These are phyloP conservation scores for Volvariella surrecta DNA, from an alignment of 1,284 basidiomycete species.

Conservation along the genomic window DNA sequence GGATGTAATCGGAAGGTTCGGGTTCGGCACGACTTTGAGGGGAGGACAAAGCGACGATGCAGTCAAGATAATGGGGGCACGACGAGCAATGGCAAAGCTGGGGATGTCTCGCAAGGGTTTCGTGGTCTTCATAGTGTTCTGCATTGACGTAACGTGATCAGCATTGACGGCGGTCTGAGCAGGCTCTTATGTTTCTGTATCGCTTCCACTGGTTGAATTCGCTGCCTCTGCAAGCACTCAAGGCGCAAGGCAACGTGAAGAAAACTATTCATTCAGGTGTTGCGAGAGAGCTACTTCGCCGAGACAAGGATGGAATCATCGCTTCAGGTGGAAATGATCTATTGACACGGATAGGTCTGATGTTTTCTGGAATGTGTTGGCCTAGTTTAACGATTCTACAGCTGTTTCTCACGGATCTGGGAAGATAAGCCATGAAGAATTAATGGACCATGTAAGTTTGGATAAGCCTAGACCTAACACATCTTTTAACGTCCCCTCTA, in stretches of 20 bases:
- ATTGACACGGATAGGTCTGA: neutral
- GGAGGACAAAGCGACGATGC: conserved; percentile 9
- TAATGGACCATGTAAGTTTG: neutral
- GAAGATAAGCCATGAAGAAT: neutral
- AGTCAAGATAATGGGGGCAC: conserved; percentile 6
- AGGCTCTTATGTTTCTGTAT: conserved; percentile 10
- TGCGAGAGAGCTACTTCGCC: neutral
- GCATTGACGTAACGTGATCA: neutral
- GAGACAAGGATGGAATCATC: neutral
- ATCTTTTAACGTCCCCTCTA: neutral
- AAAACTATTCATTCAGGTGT: neutral
- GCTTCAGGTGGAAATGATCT: neutral
- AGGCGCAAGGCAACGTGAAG: conserved; percentile 8
- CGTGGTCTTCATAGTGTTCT: conserved; percentile 5
- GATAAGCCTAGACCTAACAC: too few relatives aligned
- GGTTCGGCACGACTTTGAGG: conserved; percentile 10
- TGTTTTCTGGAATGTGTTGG: neutral
- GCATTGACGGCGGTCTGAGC: neutral
- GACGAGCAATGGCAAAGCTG: conserved; percentile 2
- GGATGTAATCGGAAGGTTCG: conserved; percentile 4
- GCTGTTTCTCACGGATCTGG: neutral
- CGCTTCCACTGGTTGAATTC: conserved; percentile 9
- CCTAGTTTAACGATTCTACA: neutral
- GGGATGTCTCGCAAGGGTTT: conserved; percentile 6
- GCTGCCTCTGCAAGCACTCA: conserved; percentile 8